Conservation (phyloP, 2,329 filamentous ascomycete species). For the Epichloe gansuensis region DNA sequence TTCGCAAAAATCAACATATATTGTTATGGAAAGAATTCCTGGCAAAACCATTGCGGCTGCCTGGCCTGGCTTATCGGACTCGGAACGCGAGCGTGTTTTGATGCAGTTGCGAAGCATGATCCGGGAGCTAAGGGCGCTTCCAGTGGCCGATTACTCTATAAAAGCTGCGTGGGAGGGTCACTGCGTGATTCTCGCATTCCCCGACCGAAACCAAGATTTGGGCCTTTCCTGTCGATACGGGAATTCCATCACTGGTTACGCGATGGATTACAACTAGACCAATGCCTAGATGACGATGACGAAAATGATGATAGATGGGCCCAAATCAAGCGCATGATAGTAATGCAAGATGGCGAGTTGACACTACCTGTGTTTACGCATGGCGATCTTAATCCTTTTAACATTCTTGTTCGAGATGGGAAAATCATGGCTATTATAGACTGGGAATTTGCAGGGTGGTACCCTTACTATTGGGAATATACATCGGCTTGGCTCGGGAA, state of each 20-base stretch:
- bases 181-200: conserved; percentile 17
- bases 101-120: conserved; percentile 13
- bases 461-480: conserved; percentile 24
- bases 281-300: conserved; percentile 6
- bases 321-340: conserved; percentile 21
- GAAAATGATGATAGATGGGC: conserved; percentile 13
- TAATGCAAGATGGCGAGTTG: conserved; percentile 23
- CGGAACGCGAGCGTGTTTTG: conserved; percentile 9
- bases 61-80: conserved; percentile 8
- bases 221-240: conserved; percentile 19
- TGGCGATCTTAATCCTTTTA: conserved; percentile 30
- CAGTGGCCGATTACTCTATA: conserved; percentile 9
- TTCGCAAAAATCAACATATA: conserved; percentile 26
- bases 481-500: conserved; percentile 14
- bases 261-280: conserved; percentile 13
- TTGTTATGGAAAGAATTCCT: conserved; percentile 30
- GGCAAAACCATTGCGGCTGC: conserved; percentile 11
- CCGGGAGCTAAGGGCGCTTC: conserved; percentile 13
- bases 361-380: conserved; percentile 32
- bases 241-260: conserved; percentile 23
- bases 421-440: conserved; percentile 31
- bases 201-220: conserved; percentile 10
- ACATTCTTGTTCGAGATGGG: conserved; percentile 29
- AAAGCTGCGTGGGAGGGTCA: conserved; percentile 16
- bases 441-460: conserved; percentile 23